Percentiles rank a stretch among this genome's conserved stretches.
Conservation (phyloP, 805 yeast genomes). For the Pichia thaimueangensis region DNA sequence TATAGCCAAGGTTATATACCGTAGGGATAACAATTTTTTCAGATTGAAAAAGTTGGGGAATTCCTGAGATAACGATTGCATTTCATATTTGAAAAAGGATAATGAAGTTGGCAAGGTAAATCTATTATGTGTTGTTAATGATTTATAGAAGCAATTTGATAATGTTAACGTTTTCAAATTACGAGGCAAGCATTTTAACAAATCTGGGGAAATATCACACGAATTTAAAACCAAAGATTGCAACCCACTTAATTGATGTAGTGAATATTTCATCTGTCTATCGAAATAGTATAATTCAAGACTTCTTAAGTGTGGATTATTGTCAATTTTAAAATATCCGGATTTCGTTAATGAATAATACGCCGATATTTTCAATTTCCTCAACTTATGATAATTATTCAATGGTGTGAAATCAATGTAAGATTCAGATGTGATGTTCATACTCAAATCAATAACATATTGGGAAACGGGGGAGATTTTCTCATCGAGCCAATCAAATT, state of each 20-base stretch:
- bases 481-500: slow-evolving; percentile 6
- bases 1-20: background rate
- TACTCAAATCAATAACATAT: slow-evolving; percentile 4
- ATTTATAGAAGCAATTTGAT: slow-evolving; percentile 2
- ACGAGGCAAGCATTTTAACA: background rate
- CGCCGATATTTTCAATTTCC: slow-evolving; percentile 3
- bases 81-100: slow-evolving; percentile 1
- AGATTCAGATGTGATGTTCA: slow-evolving; percentile 3
- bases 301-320: background rate
- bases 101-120: slow-evolving; percentile 1
- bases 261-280: slow-evolving; percentile 1
- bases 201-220: slow-evolving; percentile 1
- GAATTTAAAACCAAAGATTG: background rate
- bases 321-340: slow-evolving; percentile 1
- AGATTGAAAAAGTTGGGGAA: slow-evolving; percentile 5
- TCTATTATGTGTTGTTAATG: background rate
- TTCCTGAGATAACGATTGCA: background rate
- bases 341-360: slow-evolving; percentile 5
- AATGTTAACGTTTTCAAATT: background rate
- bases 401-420: slow-evolving; percentile 3
- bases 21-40: background rate
- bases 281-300: slow-evolving; percentile 6
- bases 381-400: background rate
- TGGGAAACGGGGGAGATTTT: background rate
- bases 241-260: background rate